These are phyloP conservation scores for Phalaenopsis hybrid DNA, from an alignment of 116 monocot genomes.

Conservation along the genomic window DNA sequence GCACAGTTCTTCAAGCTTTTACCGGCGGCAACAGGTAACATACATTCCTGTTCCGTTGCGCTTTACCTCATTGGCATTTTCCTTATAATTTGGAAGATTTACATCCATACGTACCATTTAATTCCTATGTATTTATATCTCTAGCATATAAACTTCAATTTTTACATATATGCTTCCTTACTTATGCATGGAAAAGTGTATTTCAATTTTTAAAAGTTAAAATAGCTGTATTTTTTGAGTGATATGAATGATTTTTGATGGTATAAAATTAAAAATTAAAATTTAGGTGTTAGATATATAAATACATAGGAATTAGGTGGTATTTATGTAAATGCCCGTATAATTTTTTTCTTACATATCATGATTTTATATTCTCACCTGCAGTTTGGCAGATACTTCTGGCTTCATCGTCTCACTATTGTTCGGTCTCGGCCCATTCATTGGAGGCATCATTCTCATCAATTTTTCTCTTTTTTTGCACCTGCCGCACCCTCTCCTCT, in stretches of 20 bases:
- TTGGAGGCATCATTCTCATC: conserved; percentile 74
- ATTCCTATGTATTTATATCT: too few relatives aligned
- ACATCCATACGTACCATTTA: too few relatives aligned
- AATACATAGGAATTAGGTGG: too few relatives aligned
- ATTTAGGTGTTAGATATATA: too few relatives aligned
- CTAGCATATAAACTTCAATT: too few relatives aligned
- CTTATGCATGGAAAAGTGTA: too few relatives aligned
- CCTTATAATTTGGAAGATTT: background rate
- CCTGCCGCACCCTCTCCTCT: conserved; percentile 67
- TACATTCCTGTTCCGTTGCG: background rate
- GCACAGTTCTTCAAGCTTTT: conserved; percentile 58
- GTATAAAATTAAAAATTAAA: too few relatives aligned
- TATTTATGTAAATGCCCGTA: background rate
- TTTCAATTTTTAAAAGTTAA: too few relatives aligned
- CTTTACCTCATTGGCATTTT: background rate
- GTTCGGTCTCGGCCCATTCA: conserved; percentile 85
- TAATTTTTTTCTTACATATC: background rate
- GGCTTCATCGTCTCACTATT: conserved; percentile 72
- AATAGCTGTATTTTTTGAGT: too few relatives aligned
- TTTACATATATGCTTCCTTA: too few relatives aligned
- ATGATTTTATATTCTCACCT: conserved; percentile 2
- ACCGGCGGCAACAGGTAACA: conserved; percentile 52
- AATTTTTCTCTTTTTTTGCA: conserved; percentile 43
- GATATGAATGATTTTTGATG: too few relatives aligned
- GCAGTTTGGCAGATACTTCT: conserved; percentile 75